These are phyloP conservation scores for Microbotryum scabiosae DNA, from an alignment of 1,284 basidiomycete species.

Conservation along the genomic window DNA sequence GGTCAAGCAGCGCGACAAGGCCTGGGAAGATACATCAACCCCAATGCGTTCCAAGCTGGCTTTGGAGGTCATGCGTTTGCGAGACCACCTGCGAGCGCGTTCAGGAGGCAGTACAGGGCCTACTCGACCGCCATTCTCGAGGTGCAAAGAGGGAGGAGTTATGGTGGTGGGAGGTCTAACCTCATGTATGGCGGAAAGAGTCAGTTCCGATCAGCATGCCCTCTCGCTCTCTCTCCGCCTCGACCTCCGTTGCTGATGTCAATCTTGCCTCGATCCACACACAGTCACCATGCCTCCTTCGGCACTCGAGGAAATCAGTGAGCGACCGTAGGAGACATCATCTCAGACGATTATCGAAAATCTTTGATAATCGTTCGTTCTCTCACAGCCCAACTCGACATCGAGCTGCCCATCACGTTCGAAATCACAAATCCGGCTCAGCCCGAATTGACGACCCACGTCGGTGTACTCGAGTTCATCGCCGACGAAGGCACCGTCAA, in stretches of 20 bases:
- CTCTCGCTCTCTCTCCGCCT: conserved; percentile 15
- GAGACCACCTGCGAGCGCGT: conserved; percentile 52
- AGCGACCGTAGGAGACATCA: conserved; percentile 28
- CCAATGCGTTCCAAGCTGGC: conserved; percentile 28
- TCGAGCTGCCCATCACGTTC: conserved; percentile 93
- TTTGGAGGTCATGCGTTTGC: conserved; percentile 32
- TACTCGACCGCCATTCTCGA: conserved; percentile 37
- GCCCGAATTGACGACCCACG: conserved; percentile 73
- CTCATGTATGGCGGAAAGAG: conserved; percentile 96
- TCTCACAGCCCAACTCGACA: conserved; percentile 61
- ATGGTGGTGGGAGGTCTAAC: conserved; percentile 45
- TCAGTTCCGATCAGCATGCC: conserved; percentile 47
- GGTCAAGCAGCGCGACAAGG: background rate
- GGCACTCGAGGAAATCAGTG: conserved; percentile 73
- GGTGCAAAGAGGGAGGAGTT: conserved; percentile 33
- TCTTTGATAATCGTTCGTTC: too few species aligned
- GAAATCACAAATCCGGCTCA: conserved; percentile 84
- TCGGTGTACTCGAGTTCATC: conserved; percentile 97
- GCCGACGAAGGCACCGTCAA: conserved; percentile 94
- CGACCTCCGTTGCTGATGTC: background rate
- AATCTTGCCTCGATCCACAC: background rate
- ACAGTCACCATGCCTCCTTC: conserved; percentile 96
- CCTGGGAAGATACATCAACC: conserved; percentile 20
- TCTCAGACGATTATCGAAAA: too few species aligned
- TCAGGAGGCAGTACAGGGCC: conserved; percentile 66